Conservation (phyloP, 176 grass and related monocot genomes). For the Eleusine coracana region DNA sequence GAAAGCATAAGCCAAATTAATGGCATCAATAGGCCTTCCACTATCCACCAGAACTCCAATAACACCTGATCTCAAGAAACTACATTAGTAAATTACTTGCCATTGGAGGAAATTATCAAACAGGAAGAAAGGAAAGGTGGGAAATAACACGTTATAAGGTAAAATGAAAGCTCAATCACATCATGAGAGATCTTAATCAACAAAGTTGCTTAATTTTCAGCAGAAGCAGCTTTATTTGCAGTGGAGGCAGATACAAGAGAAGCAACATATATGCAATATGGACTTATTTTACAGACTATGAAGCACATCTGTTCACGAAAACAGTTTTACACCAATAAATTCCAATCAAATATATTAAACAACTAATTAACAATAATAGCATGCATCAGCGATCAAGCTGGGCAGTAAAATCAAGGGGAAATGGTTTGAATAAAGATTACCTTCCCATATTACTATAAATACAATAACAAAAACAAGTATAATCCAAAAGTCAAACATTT, state of each 20-base stretch:
- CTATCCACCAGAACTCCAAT: constrained; percentile 72
- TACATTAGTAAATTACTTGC: constrained; percentile 17
- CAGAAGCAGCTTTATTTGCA: constrained; percentile 5
- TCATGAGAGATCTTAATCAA: not conserved
- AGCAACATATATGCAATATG: not conserved
- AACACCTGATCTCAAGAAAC: constrained; percentile 61
- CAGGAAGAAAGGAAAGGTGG: not conserved
- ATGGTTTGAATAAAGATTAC: not conserved
- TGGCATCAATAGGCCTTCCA: constrained; percentile 80
- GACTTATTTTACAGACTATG: not conserved
- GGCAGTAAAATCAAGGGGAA: not conserved
- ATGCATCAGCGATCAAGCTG: not conserved
- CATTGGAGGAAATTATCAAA: constrained; percentile 10
- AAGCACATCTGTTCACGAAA: not conserved
- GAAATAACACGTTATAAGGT: not conserved
- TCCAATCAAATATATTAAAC: not conserved
- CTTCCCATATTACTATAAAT: not conserved
- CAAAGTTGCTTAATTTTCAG: not conserved
- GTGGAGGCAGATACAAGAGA: not conserved
- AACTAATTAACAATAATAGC: constrained; percentile 9
- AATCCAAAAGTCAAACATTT: not conserved
- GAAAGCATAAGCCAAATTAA: constrained; percentile 82
- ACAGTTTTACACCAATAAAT: not conserved
- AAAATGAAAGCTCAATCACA: constrained; percentile 1
- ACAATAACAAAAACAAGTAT: not conserved